A percentile compares a stretch with the other conserved stretches of the same genome.
phyloP scores from a whole-genome alignment of 1,139 yeast species.

The Arxiozyma heterogenica region DNA sequence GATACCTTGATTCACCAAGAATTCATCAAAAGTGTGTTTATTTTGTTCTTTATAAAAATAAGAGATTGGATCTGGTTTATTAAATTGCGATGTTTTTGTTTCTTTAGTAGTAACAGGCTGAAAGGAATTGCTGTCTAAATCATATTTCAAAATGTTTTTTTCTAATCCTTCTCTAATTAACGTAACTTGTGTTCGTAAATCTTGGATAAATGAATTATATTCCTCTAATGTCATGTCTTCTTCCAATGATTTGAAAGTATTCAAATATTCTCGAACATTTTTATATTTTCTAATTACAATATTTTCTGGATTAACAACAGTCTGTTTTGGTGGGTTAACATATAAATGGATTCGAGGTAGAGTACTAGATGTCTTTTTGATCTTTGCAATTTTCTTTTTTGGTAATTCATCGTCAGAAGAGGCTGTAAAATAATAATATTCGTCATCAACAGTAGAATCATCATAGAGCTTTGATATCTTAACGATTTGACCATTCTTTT shows the following conservation, averaged over 20 bases:
- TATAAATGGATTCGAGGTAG: constrained; percentile 35
- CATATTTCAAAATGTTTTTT: constrained; percentile 40
- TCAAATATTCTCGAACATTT: constrained; percentile 37
- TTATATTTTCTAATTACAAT: constrained; percentile 36
- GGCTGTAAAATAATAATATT: constrained; percentile 25
- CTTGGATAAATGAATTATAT: constrained; percentile 40
- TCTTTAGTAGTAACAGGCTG: constrained; percentile 38
- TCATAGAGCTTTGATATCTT: background rate
- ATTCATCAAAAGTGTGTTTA: constrained; percentile 56
- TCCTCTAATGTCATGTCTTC: constrained; percentile 45
- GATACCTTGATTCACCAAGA: constrained; percentile 66
- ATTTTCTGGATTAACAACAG: constrained; percentile 74
- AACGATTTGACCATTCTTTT: background rate
- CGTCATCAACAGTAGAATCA: constrained; percentile 9
- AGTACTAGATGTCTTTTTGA: constrained; percentile 19
- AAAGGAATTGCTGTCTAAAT: constrained; percentile 36
- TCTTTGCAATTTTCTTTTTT: constrained; percentile 18
- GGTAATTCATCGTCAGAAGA: constrained; percentile 28
- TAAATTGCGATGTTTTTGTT: constrained; percentile 36
- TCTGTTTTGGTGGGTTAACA: constrained; percentile 46
- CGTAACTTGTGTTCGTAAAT: constrained; percentile 36
- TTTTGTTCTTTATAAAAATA: constrained; percentile 30
- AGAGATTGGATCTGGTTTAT: constrained; percentile 26
- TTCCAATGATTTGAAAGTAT: constrained; percentile 47
- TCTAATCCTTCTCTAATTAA: constrained; percentile 49